A percentile compares a stretch with the other conserved stretches of the same genome.
Conservation (phyloP, 2,329 filamentous ascomycete genomes). For the Kalaharituber pfeilii region DNA sequence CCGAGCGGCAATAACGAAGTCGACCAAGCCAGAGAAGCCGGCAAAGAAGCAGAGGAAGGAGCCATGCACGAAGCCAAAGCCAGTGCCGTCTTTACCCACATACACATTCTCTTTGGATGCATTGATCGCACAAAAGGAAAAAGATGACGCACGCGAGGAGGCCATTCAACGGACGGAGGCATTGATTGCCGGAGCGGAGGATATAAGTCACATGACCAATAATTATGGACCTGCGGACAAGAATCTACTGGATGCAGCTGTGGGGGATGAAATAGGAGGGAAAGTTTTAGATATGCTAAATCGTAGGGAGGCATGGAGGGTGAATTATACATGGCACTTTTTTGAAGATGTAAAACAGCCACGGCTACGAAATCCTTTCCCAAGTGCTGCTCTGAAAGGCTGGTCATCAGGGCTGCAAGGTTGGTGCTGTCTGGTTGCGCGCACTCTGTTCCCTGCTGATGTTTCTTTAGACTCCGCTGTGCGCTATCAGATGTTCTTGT, state of each 20-base stretch:
- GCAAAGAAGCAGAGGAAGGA: background rate
- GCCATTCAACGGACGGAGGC: constrained; percentile 5
- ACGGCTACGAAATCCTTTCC: constrained; percentile 8
- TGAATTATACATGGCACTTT: constrained; percentile 18
- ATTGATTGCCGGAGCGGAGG: constrained; percentile 5
- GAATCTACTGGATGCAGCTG: constrained; percentile 23
- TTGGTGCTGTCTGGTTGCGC: background rate
- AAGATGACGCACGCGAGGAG: constrained; percentile 6
- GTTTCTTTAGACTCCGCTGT: constrained; percentile 32
- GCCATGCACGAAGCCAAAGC: background rate
- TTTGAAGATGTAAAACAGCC: constrained; percentile 12
- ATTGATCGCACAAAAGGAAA: constrained; percentile 21
- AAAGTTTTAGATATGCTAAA: constrained; percentile 19
- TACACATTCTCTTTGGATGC: constrained; percentile 28
- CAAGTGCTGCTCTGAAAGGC: background rate
- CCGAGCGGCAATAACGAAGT: constrained; percentile 35
- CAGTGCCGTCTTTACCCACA: background rate
- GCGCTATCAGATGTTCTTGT: constrained; percentile 43
- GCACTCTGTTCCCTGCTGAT: constrained; percentile 2
- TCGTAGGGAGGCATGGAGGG: constrained; percentile 16
- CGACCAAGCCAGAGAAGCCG: constrained; percentile 38
- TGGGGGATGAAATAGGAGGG: constrained; percentile 20
- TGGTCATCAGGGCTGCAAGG: background rate
- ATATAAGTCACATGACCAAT: background rate
- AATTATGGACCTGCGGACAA: constrained; percentile 26